phyloP scores from a whole-genome alignment of 768 basidiomycete species.

The Tephrocybe sp. region DNA sequence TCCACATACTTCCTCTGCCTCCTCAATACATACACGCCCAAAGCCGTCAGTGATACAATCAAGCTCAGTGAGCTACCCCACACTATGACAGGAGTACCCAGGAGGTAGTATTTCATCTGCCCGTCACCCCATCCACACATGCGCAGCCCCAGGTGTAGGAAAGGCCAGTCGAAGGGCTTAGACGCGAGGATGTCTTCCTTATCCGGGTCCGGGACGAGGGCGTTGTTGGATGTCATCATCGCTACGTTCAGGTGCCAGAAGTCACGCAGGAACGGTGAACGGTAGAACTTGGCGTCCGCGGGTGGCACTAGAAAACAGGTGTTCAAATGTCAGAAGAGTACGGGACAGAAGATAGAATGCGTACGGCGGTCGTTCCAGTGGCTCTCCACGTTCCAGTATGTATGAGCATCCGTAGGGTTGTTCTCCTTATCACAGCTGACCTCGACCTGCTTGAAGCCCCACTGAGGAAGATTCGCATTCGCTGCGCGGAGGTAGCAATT shows the following conservation, averaged over 20 bases:
- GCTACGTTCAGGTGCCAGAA: conserved; percentile 99
- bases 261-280: conserved; percentile 91
- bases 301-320: conserved; percentile 59
- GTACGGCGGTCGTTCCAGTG: conserved; percentile 94
- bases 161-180: conserved; percentile 91
- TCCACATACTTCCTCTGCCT: conserved; percentile 88
- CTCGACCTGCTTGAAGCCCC: conserved; percentile 99
- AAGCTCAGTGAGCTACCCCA: conserved; percentile 80
- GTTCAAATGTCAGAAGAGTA: not conserved
- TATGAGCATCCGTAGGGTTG: conserved; percentile 75
- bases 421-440: conserved; percentile 92
- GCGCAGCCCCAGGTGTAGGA: conserved; percentile 82
- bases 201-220: conserved; percentile 95
- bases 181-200: conserved; percentile 98
- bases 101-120: conserved; percentile 89
- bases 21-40: conserved; percentile 75
- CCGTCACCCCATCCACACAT: conserved; percentile 97
- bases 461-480: conserved; percentile 88
- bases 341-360: conserved; percentile 31
- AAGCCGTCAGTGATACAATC: conserved; percentile 45
- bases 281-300: conserved; percentile 81
- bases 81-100: conserved; percentile 92
- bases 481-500: conserved; percentile 92
- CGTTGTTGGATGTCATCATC: conserved; percentile 99
- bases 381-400: conserved; percentile 98